Percentiles rank a stretch among this genome's conserved stretches.
Conservation (phyloP, 176 grass and related monocot species). For the Carex parvula region DNA sequence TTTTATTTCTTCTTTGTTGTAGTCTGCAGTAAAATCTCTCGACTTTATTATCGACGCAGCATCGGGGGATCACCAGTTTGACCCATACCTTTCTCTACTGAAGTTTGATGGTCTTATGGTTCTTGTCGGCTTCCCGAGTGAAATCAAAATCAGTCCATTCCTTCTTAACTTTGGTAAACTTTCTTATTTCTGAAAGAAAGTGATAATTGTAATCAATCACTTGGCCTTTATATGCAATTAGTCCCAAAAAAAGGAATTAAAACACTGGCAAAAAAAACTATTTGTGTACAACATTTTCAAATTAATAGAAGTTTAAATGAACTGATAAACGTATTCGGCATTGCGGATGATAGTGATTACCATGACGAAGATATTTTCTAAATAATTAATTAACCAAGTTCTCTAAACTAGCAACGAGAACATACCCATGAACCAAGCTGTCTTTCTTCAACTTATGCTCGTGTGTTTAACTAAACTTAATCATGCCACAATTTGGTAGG, state of each 20-base stretch:
- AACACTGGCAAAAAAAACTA: not conserved
- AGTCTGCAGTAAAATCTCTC: conserved; percentile 32
- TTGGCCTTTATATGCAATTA: not conserved
- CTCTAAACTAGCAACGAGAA: not conserved
- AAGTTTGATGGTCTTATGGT: conserved; percentile 37
- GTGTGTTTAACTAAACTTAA: conserved; percentile 6
- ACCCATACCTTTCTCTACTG: conserved; percentile 39
- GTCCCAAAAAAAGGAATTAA: not conserved
- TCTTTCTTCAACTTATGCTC: not conserved
- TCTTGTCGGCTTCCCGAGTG: conserved; percentile 35
- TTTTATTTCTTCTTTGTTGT: not conserved
- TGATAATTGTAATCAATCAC: not conserved
- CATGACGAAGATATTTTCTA: not conserved
- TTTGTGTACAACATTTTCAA: not conserved
- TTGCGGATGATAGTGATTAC: not conserved
- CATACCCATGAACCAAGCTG: not conserved
- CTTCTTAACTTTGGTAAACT: conserved; percentile 16
- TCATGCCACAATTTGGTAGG: conserved; percentile 1
- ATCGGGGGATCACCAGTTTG: conserved; percentile 42
- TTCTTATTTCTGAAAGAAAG: not conserved
- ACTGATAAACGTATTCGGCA: not conserved
- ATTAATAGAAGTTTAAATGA: not conserved
- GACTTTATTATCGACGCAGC: conserved; percentile 42
- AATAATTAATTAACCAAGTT: not conserved
- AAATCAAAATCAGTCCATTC: conserved; percentile 29